Percentiles rank a stretch among this genome's conserved stretches.
phyloP scores from a whole-genome alignment of 2,329 filamentous ascomycete species.

The Fusarium avenaceum region DNA sequence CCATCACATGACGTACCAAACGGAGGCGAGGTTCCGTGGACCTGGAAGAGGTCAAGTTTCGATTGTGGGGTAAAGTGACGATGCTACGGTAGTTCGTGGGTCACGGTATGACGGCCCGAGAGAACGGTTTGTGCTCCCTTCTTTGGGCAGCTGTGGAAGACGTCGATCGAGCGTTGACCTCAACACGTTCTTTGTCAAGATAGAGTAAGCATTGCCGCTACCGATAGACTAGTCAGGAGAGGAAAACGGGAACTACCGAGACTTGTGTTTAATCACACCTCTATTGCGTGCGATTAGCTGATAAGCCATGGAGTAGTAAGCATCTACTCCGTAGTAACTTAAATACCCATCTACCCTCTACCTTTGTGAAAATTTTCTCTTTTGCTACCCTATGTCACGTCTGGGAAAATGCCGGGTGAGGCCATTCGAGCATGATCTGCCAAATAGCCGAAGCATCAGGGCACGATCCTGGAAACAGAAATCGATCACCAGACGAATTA shows the following conservation, averaged over 20 bases:
- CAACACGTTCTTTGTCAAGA: too few relatives aligned
- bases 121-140: background rate
- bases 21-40: slow-evolving; percentile 19
- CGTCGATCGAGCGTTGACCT: too few relatives aligned
- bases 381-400: background rate
- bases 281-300: background rate
- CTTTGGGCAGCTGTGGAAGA: background rate
- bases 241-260: background rate
- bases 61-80: slow-evolving; percentile 8
- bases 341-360: background rate
- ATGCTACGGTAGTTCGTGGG: too few relatives aligned
- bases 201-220: background rate
- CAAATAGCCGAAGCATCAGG: background rate
- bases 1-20: slow-evolving; percentile 4
- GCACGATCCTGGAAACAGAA: background rate
- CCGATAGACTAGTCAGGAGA: background rate
- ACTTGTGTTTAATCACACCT: background rate
- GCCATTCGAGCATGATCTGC: background rate
- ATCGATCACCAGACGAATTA: background rate
- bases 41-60: slow-evolving; percentile 14
- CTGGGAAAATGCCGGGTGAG: background rate
- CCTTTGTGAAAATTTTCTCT: background rate
- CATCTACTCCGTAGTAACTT: background rate
- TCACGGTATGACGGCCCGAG: slow-evolving; percentile 18
- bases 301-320: background rate